Percentiles rank a stretch among this genome's conserved stretches.
phyloP scores from a whole-genome alignment of 257 asterid genomes.

The Knoxia roxburghii region DNA sequence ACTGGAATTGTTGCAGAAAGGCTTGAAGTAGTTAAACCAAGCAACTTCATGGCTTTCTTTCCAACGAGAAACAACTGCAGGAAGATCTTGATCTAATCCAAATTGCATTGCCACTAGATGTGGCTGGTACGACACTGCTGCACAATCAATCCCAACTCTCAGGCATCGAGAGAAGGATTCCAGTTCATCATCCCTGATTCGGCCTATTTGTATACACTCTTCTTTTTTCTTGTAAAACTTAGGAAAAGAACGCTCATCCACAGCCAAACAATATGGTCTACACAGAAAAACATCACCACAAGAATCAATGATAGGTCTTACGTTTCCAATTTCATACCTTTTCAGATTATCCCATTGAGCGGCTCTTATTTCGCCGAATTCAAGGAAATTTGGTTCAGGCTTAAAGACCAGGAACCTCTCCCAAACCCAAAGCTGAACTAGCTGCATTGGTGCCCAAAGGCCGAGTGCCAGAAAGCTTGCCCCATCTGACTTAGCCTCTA shows the following conservation, averaged over 20 bases:
- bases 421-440: constrained; percentile 50
- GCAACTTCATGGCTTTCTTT: not conserved
- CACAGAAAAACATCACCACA: constrained; percentile 26
- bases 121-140: constrained; percentile 27
- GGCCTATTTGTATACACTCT: constrained; percentile 12
- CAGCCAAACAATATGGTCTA: constrained; percentile 31
- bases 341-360: constrained; percentile 27
- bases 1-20: not conserved
- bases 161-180: constrained; percentile 26
- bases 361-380: constrained; percentile 15
- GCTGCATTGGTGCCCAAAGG: constrained; percentile 26
- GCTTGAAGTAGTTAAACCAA: constrained; percentile 17
- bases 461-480: constrained; percentile 12
- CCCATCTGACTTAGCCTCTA: not conserved
- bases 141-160: constrained; percentile 32
- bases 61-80: constrained; percentile 10
- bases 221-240: constrained; percentile 22
- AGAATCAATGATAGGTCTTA: constrained; percentile 24
- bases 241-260: constrained; percentile 25
- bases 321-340: constrained; percentile 12
- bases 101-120: constrained; percentile 40
- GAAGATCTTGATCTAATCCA: constrained; percentile 39
- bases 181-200: constrained; percentile 6
- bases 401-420: constrained; percentile 30
- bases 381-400: constrained; percentile 23